Evolutionary conservation across 2,329 filamentous ascomycete species (phyloP).

Genomic region (Xylaria sp.): DNA sequence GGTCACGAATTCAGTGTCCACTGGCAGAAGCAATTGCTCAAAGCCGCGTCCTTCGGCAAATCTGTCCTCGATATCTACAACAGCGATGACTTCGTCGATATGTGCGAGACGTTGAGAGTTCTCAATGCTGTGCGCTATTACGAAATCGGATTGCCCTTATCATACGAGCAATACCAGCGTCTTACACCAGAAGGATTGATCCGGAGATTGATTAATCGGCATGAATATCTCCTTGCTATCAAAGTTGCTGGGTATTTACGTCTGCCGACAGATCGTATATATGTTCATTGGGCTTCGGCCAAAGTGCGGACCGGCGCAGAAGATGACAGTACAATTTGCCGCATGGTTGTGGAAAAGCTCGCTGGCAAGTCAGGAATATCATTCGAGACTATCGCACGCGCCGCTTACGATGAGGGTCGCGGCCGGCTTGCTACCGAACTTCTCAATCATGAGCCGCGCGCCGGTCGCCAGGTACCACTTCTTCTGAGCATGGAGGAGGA

Average conservation of each 20-base stretch:
- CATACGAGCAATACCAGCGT: conserved; percentile 92
- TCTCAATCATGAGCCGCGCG: conserved; percentile 91
- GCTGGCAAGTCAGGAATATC: conserved; percentile 91
- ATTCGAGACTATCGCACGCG: conserved; percentile 91
- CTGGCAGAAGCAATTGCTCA: conserved; percentile 96
- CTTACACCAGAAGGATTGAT: conserved; percentile 91
- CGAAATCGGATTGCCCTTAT: conserved; percentile 87
- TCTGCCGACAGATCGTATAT: conserved; percentile 87
- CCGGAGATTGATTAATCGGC: conserved; percentile 83
- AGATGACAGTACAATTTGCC: conserved; percentile 88
- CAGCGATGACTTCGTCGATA: conserved; percentile 98
- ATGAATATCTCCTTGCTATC: conserved; percentile 90
- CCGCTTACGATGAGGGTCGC: conserved; percentile 93
- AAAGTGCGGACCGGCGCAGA: conserved; percentile 88
- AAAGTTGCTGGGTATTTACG: conserved; percentile 88
- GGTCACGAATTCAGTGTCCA: conserved; percentile 89
- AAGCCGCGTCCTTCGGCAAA: conserved; percentile 96
- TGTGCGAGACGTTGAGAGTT: conserved; percentile 93
- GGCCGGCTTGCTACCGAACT: conserved; percentile 88
- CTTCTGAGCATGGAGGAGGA: conserved; percentile 96
- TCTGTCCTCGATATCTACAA: conserved; percentile 97
- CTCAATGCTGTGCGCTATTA: conserved; percentile 93
- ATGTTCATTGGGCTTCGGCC: conserved; percentile 95
- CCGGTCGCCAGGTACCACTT: conserved; percentile 94
- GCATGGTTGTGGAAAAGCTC: conserved; percentile 85